Evolutionary conservation across 257 asterid species (phyloP), one percentile per base, ranked within the genome.

Genomic region (Leonotis leonurus): DNA sequence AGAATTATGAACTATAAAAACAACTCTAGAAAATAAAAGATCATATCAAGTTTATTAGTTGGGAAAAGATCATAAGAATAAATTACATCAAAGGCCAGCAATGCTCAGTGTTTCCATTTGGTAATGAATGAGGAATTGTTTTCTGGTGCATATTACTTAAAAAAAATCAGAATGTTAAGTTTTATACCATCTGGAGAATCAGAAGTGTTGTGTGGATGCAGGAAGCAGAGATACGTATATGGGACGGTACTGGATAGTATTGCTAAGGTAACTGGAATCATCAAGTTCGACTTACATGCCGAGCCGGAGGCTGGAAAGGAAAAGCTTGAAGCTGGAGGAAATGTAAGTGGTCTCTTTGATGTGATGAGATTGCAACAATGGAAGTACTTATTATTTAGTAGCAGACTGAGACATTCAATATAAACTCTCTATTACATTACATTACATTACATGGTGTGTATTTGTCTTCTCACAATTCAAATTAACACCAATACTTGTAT

Each of bases 281-380:
- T 85, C 74, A 93, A 93, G 72, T 87, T 93, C 56, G 97, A 93
- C 85, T 82, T 93, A 80, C 90, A 85, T 68, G 94, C 79, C 33
- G 87, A 89, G 71, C 94, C 96, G 30, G 83, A 83, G 70, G 67
- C 63, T 45, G 96, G 87, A 56, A 93, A 89, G 78, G 73, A 82
- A 54, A 86, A 83, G 85, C 87, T 93, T 51, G 92, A 89, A 82
- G 94, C 80, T 57, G 99, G 97, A 49, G 99, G 96, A 56, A 93
- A 89, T 75, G 85, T 87, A 56, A 63, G 62, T 75, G 99, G 99
- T 18, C 74, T 89, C 77, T 85, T 82, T 67, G 94, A 89, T 77
- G 81, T 93, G 2, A n/a, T n/a, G n/a, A n/a, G n/a, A n/a, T n/a
- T n/a, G n/a, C n/a, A n/a, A n/a, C n/a, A n/a, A n/a, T n/a, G n/a